Evolutionary conservation across 805 yeast species (phyloP).

Genomic region (Sugiyamaella lignohabitans): DNA sequence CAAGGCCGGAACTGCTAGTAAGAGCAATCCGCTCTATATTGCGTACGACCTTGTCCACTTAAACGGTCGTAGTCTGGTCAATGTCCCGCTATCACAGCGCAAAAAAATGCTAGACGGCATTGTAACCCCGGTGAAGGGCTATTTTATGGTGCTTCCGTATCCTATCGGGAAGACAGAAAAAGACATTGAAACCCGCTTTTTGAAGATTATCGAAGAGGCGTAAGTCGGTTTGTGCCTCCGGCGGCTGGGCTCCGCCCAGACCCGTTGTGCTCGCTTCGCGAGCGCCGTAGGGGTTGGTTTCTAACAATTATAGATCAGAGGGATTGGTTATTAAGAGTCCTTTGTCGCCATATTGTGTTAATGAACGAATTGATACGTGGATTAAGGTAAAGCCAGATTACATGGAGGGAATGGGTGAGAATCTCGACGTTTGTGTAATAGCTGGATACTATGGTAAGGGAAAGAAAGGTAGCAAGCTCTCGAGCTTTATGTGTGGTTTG

Average conservation of each 20-base stretch:
- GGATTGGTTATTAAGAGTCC: constrained; percentile 75
- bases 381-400: constrained; percentile 89
- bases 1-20: constrained; percentile 38
- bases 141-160: constrained; percentile 27
- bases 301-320: constrained; percentile 43
- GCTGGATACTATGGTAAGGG: constrained; percentile 75
- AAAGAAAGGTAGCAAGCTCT: constrained; percentile 30
- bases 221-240: not conserved
- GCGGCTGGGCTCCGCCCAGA: no score
- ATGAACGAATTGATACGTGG: constrained; percentile 65
- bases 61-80: constrained; percentile 59
- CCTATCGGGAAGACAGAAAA: constrained; percentile 38
- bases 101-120: constrained; percentile 45
- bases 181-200: constrained; percentile 53
- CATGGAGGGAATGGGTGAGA: constrained; percentile 77
- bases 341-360: constrained; percentile 50
- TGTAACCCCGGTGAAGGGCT: constrained; percentile 35
- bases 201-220: constrained; percentile 45
- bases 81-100: constrained; percentile 48
- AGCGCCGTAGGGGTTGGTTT: constrained; percentile 2
- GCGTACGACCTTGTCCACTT: constrained; percentile 68
- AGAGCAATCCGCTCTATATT: constrained; percentile 30
- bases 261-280: no score
- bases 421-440: constrained; percentile 69
- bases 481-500: constrained; percentile 69